Evolutionary conservation across 108 stramenopile species (phyloP).

Genomic region (Aurantiochytrium sp.): DNA sequence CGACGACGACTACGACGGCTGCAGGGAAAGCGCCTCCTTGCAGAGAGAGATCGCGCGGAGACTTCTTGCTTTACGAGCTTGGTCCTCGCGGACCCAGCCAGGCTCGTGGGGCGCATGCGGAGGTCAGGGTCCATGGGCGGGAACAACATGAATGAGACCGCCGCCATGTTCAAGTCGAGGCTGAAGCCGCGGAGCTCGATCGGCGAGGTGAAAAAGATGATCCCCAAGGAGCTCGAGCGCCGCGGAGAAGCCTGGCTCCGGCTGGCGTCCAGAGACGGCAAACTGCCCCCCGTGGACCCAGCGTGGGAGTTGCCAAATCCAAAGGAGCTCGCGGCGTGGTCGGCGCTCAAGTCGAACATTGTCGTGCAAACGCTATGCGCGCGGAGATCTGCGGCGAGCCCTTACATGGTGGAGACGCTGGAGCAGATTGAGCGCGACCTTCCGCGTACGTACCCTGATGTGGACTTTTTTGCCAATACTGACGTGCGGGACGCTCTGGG

Average conservation of each 20-base stretch:
- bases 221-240: background rate
- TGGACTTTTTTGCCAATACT: background rate
- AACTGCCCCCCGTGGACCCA: background rate
- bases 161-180: background rate
- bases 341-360: background rate
- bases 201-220: background rate
- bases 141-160: too few species aligned
- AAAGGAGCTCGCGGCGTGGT: background rate
- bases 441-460: background rate
- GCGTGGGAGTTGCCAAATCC: background rate
- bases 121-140: too few species aligned
- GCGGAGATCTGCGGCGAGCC: background rate
- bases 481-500: background rate
- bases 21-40: too few species aligned
- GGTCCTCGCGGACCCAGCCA: too few species aligned
- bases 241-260: background rate
- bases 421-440: conserved; percentile 27
- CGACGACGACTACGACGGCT: too few species aligned
- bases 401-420: background rate
- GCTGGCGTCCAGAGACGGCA: background rate
- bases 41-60: too few species aligned
- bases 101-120: too few species aligned
- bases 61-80: too few species aligned
- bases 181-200: background rate
- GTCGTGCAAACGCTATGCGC: background rate